Percentiles rank a stretch among this genome's conserved stretches.
These are phyloP conservation scores for Jackrogersella multiformis DNA, from an alignment of 495 filamentous ascomycete genomes.

Conservation along the genomic window DNA sequence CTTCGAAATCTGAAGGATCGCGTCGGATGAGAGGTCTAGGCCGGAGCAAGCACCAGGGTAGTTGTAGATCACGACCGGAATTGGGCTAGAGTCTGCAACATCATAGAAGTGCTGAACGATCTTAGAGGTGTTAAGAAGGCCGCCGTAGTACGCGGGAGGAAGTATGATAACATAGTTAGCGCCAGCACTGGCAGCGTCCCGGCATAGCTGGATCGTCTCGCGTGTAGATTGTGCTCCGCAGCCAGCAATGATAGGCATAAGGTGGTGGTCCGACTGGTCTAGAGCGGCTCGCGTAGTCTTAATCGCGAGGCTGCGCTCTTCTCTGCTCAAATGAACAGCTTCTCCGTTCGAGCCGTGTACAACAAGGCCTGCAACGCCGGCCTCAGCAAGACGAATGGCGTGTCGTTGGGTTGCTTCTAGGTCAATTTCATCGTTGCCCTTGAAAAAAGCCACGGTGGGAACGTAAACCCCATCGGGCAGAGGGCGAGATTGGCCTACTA, in stretches of 20 bases:
- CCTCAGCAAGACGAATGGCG: constrained; percentile 72
- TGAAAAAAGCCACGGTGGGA: constrained; percentile 76
- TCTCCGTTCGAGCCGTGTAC: constrained; percentile 91
- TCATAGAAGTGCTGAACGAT: constrained; percentile 76
- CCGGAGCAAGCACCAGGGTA: constrained; percentile 84
- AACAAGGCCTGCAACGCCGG: constrained; percentile 77
- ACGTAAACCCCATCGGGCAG: constrained; percentile 69
- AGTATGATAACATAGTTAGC: constrained; percentile 87
- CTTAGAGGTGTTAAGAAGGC: constrained; percentile 72
- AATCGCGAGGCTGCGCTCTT: constrained; percentile 76
- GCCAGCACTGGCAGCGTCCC: constrained; percentile 76
- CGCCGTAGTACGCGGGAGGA: constrained; percentile 85
- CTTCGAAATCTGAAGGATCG: constrained; percentile 75
- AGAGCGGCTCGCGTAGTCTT: constrained; percentile 75
- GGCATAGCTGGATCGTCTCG: constrained; percentile 83
- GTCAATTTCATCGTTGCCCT: constrained; percentile 68
- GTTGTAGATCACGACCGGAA: constrained; percentile 85
- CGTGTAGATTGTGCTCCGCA: constrained; percentile 85
- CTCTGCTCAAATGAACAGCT: constrained; percentile 78
- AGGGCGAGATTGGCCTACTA: constrained; percentile 20
- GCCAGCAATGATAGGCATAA: constrained; percentile 83
- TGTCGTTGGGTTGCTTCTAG: constrained; percentile 72
- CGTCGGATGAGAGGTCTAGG: constrained; percentile 83
- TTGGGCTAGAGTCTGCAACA: constrained; percentile 72
- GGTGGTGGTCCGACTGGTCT: constrained; percentile 70